phyloP scores from a whole-genome alignment of 305 asterid species.

The Plantago coronopus region DNA sequence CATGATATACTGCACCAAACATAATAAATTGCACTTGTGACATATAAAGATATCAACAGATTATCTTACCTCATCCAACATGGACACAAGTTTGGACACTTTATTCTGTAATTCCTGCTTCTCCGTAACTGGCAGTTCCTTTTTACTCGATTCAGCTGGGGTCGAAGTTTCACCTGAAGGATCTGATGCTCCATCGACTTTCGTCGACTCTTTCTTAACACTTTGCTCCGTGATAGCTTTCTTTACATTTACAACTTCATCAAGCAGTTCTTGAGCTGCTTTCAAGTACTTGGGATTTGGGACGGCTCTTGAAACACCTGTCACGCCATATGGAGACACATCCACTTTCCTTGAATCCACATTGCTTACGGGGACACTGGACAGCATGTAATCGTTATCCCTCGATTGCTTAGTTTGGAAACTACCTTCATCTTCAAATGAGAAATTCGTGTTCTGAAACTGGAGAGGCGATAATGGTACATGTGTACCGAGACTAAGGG shows the following conservation, averaged over 20 bases:
- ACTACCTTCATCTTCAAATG: constrained; percentile 37
- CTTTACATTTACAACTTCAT: constrained; percentile 76
- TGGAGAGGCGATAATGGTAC: constrained; percentile 41
- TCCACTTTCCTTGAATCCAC: constrained; percentile 32
- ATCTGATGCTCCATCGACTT: constrained; percentile 37
- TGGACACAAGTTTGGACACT: constrained; percentile 61
- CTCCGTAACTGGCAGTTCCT: constrained; percentile 61
- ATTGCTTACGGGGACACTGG: constrained; percentile 22
- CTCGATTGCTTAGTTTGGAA: constrained; percentile 43
- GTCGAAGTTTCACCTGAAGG: constrained; percentile 36
- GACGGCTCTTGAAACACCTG: constrained; percentile 38
- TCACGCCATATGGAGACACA: constrained; percentile 39
- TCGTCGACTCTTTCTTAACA: constrained; percentile 37
- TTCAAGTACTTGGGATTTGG: constrained; percentile 69
- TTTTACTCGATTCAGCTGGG: constrained; percentile 32
- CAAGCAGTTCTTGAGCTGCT: constrained; percentile 72
- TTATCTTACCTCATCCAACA: constrained; percentile 78
- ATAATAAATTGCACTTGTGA: too few relatives aligned
- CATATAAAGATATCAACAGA: too few relatives aligned
- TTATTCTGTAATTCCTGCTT: constrained; percentile 73
- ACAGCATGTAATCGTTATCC: constrained; percentile 30
- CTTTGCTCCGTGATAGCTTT: constrained; percentile 51
- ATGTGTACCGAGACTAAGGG: constrained; percentile 70
- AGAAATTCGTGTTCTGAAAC: constrained; percentile 42
- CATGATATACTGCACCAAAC: not conserved